Base-by-base conservation (phyloP, 2,329 filamentous ascomycete species). In the Periconia digitata region DNA sequence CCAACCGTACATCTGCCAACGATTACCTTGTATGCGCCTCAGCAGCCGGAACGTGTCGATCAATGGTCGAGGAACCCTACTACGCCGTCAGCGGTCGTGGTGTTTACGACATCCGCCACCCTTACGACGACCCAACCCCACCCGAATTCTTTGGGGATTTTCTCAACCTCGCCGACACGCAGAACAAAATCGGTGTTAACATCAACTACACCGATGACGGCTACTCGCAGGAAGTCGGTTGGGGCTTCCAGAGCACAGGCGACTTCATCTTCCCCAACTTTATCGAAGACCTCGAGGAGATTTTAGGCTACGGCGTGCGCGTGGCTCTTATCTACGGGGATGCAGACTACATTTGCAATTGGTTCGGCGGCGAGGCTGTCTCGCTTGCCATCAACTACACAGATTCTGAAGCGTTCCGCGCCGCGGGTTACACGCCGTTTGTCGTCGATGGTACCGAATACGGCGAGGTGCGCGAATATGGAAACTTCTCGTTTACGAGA, bases 331-430 rank as follows among this genome's bases (percentile, higher is more conserved):
- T 82, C 34, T 83, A 84, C 56, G 82, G 82, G 2, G 82, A 85
- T 58, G 74, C 79, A 2, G 82, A 85, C 59, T 84, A 69, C 49
- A 78, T 77, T 60, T 80, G 78, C 70, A 83, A 83, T 61, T 83
- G 86, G 83, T 75, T 86, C 57, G 90, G 90, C 16, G 89, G 88
- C 21, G 80, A 94, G 70, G 85, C 86, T 5, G 78, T 89, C 38
- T 87, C 85, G 2, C 75, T 71, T 3, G 77, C 78, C 6, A 70
- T 89, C 0, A 62, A 67, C 27, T 85, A 85, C 58, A 70, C 75
- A 1, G 63, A 72, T 8, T 69, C 73, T 36, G 60, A 69, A 6
- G 59, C 67, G 2, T 94, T 92, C 66, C 72, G 77, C 2, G 70
- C 74, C 0, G 84, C 89, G 0, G 89, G 87, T 0, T 94, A 92